A percentile compares a stretch with the other conserved stretches of the same genome.
These are phyloP conservation scores for Pseudocercospora fuligena DNA, from an alignment of 2,329 filamentous ascomycete species.

Conservation along the genomic window DNA sequence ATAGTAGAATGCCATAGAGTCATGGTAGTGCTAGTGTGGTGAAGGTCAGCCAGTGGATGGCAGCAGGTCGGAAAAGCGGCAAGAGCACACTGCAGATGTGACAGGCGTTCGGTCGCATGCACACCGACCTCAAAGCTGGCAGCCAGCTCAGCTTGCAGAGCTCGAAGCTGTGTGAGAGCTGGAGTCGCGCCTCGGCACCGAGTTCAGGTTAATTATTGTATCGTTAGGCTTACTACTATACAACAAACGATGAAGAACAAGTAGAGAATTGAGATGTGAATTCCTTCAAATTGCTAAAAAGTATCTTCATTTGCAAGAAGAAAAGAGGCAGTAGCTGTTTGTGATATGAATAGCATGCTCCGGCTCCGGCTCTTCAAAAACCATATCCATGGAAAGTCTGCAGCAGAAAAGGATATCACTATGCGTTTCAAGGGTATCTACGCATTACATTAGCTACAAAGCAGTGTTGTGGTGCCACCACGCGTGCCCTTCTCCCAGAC, in stretches of 20 bases:
- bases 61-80: not conserved
- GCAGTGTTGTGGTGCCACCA: not conserved
- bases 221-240: not conserved
- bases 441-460: constrained; percentile 1
- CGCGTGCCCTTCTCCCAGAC: not conserved
- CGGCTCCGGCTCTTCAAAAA: not conserved
- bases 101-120: too few species aligned
- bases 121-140: too few species aligned
- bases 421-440: constrained; percentile 3
- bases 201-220: not conserved
- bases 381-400: not conserved
- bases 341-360: too few species aligned
- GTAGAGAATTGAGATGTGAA: not conserved
- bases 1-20: not conserved
- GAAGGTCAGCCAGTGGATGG: not conserved
- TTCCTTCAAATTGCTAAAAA: too few species aligned
- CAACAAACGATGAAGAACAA: not conserved
- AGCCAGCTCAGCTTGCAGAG: too few species aligned
- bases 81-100: too few species aligned
- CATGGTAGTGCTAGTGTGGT: too few species aligned
- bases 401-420: not conserved
- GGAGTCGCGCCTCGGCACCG: not conserved
- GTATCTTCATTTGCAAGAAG: not conserved
- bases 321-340: not conserved
- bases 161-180: not conserved